These are phyloP conservation scores for Colletotrichum coccodes DNA, from an alignment of 2,329 filamentous ascomycete species.

Conservation along the genomic window DNA sequence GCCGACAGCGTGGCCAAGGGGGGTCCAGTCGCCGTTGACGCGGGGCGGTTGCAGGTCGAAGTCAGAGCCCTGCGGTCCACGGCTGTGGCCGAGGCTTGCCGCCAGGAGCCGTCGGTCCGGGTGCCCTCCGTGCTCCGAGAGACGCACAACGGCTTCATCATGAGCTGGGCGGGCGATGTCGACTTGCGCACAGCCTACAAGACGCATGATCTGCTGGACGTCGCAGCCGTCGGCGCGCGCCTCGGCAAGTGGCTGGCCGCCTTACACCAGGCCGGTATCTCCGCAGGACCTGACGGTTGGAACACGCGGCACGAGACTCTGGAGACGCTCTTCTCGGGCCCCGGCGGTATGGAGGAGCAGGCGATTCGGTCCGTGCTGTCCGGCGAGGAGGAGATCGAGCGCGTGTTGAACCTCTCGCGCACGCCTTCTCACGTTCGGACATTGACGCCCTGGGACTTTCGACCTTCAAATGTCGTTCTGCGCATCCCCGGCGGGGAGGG, in stretches of 20 bases:
- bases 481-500: neutral
- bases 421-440: neutral
- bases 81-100: neutral
- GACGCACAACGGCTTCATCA: neutral
- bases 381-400: neutral
- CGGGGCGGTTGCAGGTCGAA: neutral
- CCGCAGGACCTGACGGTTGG: neutral
- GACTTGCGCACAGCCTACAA: neutral
- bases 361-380: neutral
- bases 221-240: neutral
- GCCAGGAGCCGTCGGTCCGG: neutral
- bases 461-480: neutral
- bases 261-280: neutral
- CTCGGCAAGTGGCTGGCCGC: neutral
- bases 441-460: slow-evolving; percentile 3
- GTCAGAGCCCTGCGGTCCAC: neutral
- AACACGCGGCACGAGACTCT: neutral
- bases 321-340: neutral
- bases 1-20: slow-evolving; percentile 3
- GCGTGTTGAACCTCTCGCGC: neutral
- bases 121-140: neutral
- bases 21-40: neutral
- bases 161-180: neutral
- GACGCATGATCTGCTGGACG: neutral
- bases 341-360: neutral